phyloP scores from a whole-genome alignment of 31 red algal genomes.

The Bonnemaisonia californica region DNA sequence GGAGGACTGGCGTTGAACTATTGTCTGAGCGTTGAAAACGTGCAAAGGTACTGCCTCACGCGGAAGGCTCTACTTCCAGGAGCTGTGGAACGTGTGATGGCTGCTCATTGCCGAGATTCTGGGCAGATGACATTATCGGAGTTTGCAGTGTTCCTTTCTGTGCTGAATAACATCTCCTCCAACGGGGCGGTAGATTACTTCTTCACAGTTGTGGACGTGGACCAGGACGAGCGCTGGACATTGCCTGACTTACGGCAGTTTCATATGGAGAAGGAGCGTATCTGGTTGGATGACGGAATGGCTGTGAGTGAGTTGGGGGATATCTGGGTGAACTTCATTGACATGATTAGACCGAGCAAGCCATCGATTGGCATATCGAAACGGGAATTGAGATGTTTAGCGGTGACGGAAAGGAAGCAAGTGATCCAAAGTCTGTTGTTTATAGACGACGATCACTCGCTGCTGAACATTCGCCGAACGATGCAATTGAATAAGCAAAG shows the following conservation, averaged over 20 bases:
- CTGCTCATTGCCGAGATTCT: conserved; percentile 58
- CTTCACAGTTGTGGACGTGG: conserved; percentile 82
- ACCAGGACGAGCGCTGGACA: conserved; percentile 82
- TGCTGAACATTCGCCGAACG: conserved; percentile 72
- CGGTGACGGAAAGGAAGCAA: conserved; percentile 55
- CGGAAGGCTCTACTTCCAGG: conserved; percentile 70
- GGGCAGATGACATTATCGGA: conserved; percentile 68
- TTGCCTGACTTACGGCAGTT: conserved; percentile 76
- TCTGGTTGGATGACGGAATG: conserved; percentile 71
- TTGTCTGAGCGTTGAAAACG: conserved; percentile 49
- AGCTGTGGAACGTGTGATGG: conserved; percentile 63
- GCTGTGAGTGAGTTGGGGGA: conserved; percentile 75
- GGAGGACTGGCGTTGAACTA: conserved; percentile 46
- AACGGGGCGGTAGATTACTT: conserved; percentile 70
- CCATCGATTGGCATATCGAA: conserved; percentile 38
- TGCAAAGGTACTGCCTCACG: conserved; percentile 60
- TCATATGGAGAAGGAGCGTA: conserved; percentile 78
- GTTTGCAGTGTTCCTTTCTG: conserved; percentile 70
- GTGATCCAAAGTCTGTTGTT: conserved; percentile 75
- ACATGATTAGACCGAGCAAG: conserved; percentile 59
- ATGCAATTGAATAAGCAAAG: conserved; percentile 68
- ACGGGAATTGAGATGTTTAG: conserved; percentile 47
- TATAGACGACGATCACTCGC: conserved; percentile 72
- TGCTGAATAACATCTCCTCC: conserved; percentile 67
- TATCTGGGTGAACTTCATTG: conserved; percentile 73